A percentile compares a stretch with the other conserved stretches of the same genome.
Conservation (phyloP, 1,284 basidiomycete species). For the Sporisorium scitamineum region DNA sequence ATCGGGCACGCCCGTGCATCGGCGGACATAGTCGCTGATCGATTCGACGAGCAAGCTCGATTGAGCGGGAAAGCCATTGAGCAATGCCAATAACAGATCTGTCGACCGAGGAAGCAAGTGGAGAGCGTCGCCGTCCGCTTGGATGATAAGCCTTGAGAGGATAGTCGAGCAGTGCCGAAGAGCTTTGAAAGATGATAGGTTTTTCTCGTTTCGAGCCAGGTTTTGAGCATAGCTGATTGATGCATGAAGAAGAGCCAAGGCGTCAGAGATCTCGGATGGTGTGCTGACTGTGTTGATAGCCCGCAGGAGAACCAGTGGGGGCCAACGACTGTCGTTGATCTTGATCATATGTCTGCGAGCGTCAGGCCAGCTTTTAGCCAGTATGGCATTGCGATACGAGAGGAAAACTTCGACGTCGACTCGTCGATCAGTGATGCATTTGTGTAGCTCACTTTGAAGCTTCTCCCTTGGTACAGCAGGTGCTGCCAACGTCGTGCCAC, state of each 20-base stretch:
- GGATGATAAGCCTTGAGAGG: slow-evolving; percentile 7
- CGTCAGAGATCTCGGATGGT: slow-evolving; percentile 32
- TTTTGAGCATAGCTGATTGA: neutral
- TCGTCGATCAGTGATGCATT: neutral
- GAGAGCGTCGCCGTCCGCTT: neutral
- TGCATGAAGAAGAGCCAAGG: slow-evolving; percentile 24
- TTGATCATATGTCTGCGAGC: slow-evolving; percentile 30
- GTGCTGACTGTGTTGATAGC: slow-evolving; percentile 18
- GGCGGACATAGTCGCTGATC: slow-evolving; percentile 8
- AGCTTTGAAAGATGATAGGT: neutral
- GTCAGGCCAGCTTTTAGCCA: slow-evolving; percentile 30
- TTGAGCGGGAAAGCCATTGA: slow-evolving; percentile 11
- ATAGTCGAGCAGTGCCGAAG: slow-evolving; percentile 15
- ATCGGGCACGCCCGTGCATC: slow-evolving; percentile 17
- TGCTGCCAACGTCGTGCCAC: neutral
- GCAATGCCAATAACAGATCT: slow-evolving; percentile 11
- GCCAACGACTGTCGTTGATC: slow-evolving; percentile 27
- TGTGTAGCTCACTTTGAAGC: slow-evolving; percentile 1
- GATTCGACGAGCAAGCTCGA: neutral
- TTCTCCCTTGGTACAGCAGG: neutral
- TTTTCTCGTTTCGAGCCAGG: neutral
- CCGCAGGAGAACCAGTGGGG: slow-evolving; percentile 18
- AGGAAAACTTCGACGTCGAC: slow-evolving; percentile 8
- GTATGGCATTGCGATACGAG: slow-evolving; percentile 32
- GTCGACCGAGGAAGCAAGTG: slow-evolving; percentile 28